Evolutionary conservation across 805 yeast species (phyloP), one percentile per base, ranked within the genome.

Genomic region (Candida adriatica): DNA sequence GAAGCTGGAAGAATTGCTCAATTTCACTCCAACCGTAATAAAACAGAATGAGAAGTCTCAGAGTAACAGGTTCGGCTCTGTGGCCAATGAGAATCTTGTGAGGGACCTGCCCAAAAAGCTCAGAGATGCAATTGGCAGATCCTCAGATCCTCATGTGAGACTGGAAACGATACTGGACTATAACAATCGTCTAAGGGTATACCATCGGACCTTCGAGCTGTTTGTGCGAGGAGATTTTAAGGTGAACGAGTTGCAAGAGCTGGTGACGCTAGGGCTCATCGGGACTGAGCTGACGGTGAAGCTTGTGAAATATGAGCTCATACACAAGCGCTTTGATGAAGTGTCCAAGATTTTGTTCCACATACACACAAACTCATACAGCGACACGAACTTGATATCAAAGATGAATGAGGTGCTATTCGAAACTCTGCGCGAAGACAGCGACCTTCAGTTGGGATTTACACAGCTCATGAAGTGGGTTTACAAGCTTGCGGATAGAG

Each of bases 111-210:
- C 41, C 7, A 26, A 23, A 10, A 10, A 25, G 1, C 26, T 45
- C 9, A 17, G 22, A 6, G 4, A 4, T 1, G 22, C 24, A 8
- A 18, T 43, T 13, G 13, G 27, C 4, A 27, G 25, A 6, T 26
- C 37, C 2, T 40, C 45, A 16, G 52, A 48, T 27, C 24, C 37
- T 1, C 53, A 48, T 31, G 32, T 38, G 11, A 39, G 37, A n/a
- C 27, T 48, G 4, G 30, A 31, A 6, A 26, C 30, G 3, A 11
- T 48, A 13, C 24, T 48, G 13, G 18, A 23, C 9, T 38, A 35
- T 23, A 27, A 33, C 9, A 32, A 39, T 4, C 39, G 39, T 1
- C 23, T 41, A 6, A 37, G 37, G 7, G 17, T 48, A 6, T 34
- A 31, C 19, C 24, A 27, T 8, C 25, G n/a, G 10, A 30, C 32